Evolutionary conservation across 306 rosid genomes (phyloP).

Genomic region (Vigna nakashimae): DNA sequence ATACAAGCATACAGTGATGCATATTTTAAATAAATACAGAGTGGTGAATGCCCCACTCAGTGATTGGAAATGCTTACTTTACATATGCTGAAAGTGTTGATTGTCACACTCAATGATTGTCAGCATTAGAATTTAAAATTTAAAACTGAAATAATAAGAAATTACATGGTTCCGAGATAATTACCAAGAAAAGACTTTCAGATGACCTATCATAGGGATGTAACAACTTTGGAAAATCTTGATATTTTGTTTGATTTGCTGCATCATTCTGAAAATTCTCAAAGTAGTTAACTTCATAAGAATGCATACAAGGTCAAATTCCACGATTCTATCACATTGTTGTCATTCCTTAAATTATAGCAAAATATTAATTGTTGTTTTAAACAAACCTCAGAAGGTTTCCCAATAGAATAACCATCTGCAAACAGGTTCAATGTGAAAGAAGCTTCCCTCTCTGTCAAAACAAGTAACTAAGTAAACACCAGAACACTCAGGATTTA

Average conservation of each 20-base stretch:
- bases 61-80: not conserved
- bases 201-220: slow-evolving; percentile 93
- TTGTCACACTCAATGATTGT: slow-evolving; percentile 12
- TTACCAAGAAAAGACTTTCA: slow-evolving; percentile 87
- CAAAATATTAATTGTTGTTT: slow-evolving; percentile 29
- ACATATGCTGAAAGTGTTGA: slow-evolving; percentile 1
- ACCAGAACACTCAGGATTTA: slow-evolving; percentile 38
- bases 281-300: slow-evolving; percentile 33
- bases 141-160: slow-evolving; percentile 26
- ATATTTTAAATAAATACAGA: not conserved
- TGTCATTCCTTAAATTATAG: slow-evolving; percentile 24
- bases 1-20: not conserved
- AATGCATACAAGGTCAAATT: slow-evolving; percentile 34
- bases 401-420: slow-evolving; percentile 91
- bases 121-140: slow-evolving; percentile 31
- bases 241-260: slow-evolving; percentile 53
- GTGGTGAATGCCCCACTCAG: not conserved
- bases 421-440: slow-evolving; percentile 78
- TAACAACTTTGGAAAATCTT: slow-evolving; percentile 74
- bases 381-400: slow-evolving; percentile 81
- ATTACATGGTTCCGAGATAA: slow-evolving; percentile 42
- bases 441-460: slow-evolving; percentile 81
- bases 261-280: slow-evolving; percentile 69
- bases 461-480: slow-evolving; percentile 39
- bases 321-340: slow-evolving; percentile 12